Percentiles rank a stretch among this genome's conserved stretches.
Evolutionary conservation across 208 protist species (phyloP).

Genomic region (Leishmania gerbilli): DNA sequence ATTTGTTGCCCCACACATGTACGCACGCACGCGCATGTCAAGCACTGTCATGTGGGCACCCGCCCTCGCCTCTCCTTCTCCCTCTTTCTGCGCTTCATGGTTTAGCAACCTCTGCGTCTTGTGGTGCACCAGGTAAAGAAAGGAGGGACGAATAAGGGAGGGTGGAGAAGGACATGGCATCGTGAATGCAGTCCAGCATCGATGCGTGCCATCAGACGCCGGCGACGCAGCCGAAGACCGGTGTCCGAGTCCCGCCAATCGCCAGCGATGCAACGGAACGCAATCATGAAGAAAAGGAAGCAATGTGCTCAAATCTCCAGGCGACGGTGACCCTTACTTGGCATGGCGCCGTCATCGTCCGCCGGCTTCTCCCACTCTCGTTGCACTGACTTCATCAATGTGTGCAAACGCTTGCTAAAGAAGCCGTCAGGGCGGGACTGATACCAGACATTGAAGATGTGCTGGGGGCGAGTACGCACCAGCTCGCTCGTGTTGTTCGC

Average conservation of each 20-base stretch:
- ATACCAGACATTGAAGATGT: constrained; percentile 85
- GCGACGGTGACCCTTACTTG: constrained; percentile 30
- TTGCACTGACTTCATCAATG: constrained; percentile 66
- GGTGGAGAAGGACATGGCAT: not conserved
- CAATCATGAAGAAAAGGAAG: not conserved
- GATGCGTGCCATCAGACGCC: not conserved
- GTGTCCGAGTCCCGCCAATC: not conserved
- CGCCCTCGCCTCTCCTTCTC: not conserved
- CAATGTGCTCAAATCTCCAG: constrained; percentile 12
- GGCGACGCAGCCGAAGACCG: not conserved
- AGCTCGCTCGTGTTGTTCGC: constrained; percentile 40
- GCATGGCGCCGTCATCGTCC: constrained; percentile 29
- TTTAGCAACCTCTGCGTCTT: not conserved
- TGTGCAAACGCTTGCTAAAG: constrained; percentile 58
- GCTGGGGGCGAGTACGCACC: constrained; percentile 62
- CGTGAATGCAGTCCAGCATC: not conserved
- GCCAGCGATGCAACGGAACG: not conserved
- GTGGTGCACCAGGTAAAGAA: not conserved
- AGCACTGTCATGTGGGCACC: not conserved
- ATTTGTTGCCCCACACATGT: not conserved
- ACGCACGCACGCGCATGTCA: not conserved
- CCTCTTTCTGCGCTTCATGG: not conserved
- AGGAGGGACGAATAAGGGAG: not conserved
- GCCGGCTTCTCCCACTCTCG: constrained; percentile 70
- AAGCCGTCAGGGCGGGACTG: constrained; percentile 64